Evolutionary conservation across 2,329 filamentous ascomycete genomes (phyloP), one percentile per base, ranked within the genome.

Genomic region (Colletotrichum noveboracense): DNA sequence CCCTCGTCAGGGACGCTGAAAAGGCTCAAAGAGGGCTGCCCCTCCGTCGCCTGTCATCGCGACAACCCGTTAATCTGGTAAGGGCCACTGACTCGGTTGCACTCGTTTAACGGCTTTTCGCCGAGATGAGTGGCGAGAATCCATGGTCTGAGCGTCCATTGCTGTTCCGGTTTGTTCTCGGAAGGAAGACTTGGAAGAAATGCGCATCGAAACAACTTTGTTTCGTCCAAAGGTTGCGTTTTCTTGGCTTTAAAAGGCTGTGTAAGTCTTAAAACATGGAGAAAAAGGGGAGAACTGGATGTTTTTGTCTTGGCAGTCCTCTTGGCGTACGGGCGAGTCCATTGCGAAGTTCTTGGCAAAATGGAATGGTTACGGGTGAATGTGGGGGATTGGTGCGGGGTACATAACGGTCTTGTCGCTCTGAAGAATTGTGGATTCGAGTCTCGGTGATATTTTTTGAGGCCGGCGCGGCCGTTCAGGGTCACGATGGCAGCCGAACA

Each of bases 311-410:
- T 43, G 71, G 36, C 65, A 13, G 12, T 1, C 9, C 30, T 60
- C 66, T 69, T 69, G 66, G 66, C 66, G 6, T 21, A 52, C 43
- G 43, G 43, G 43, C n/a, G 43, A 52, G 43, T 52, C 43, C n/a
- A 52, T 21, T 52, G 43, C 43, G 43, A 52, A 69, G 28, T n/a
- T 28, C 70, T 67, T 61, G 65, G 64, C 70, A 26, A 24, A 58
- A 68, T 64, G 58, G 65, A 74, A 28, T 26, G 36, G 14, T 13
- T n/a, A 52, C 36, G 30, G 55, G 38, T 18, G 32, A 38, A 58
- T 66, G 48, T 58, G 71, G 71, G 71, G 71, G 43, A 73, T 21
- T 14, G 14, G 60, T 70, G 71, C 66, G 66, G 71, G 71, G 60
- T 74, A 66, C 66, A 34, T 70, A 56, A 36, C 26, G 9, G n/a